Percentiles rank a stretch among this genome's conserved stretches.
Evolutionary conservation across 805 yeast genomes (phyloP).

Genomic region (Lipomyces lipofer): DNA sequence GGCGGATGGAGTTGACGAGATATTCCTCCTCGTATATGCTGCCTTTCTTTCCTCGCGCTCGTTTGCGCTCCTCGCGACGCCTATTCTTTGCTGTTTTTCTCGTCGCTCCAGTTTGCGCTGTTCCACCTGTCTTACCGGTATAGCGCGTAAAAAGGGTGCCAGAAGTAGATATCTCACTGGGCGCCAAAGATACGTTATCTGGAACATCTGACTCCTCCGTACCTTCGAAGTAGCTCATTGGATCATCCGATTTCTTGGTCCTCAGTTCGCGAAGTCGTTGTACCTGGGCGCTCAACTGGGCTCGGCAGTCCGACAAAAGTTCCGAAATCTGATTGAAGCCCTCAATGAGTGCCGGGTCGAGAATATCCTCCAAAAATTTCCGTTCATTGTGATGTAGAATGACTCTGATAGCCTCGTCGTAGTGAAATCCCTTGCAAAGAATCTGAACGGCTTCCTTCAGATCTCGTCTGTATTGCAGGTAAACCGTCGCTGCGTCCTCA

Average conservation of each 20-base stretch:
- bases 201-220: constrained; percentile 62
- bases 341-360: constrained; percentile 78
- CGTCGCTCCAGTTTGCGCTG: constrained; percentile 95
- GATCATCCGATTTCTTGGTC: constrained; percentile 78
- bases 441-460: constrained; percentile 61
- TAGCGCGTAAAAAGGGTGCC: constrained; percentile 86
- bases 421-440: constrained; percentile 73
- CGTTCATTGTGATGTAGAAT: constrained; percentile 48
- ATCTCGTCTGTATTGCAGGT: constrained; percentile 60
- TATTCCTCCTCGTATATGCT: constrained; percentile 97
- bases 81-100: constrained; percentile 88
- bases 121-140: constrained; percentile 93
- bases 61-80: constrained; percentile 92
- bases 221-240: constrained; percentile 75
- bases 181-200: constrained; percentile 92
- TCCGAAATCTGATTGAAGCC: constrained; percentile 88
- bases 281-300: constrained; percentile 81
- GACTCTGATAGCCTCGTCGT: constrained; percentile 72
- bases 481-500: constrained; percentile 77
- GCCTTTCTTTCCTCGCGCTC: constrained; percentile 96
- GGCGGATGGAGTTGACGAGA: constrained; percentile 79
- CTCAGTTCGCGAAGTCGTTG: constrained; percentile 82
- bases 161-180: constrained; percentile 82
- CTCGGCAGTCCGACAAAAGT: constrained; percentile 86
- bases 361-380: constrained; percentile 48